Conservation (phyloP, 441 rosid genomes). For the Manihot esculenta region DNA sequence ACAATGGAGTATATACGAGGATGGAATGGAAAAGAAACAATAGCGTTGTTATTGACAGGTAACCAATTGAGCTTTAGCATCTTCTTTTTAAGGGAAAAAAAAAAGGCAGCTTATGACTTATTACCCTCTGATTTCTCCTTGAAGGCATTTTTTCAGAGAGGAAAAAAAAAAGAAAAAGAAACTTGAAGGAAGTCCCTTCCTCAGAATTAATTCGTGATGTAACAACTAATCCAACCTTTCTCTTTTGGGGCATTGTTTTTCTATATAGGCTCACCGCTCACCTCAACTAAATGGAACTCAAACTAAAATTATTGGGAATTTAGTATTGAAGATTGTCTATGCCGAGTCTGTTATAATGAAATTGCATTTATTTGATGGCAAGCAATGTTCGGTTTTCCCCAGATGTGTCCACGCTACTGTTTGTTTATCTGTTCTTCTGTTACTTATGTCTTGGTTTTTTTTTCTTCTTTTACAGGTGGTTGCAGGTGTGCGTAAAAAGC, state of each 20-base stretch:
- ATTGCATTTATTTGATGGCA: background rate
- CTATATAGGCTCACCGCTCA: no score
- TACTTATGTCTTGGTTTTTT: constrained; percentile 16
- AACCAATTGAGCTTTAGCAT: no score
- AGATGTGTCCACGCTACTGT: background rate
- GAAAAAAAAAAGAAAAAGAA: no score
- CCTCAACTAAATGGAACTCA: background rate
- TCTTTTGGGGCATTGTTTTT: no score
- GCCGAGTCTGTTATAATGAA: background rate
- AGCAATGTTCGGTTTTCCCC: background rate
- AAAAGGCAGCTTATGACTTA: no score
- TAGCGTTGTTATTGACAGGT: no score
- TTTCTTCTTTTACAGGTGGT: constrained; percentile 82
- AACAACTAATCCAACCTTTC: background rate
- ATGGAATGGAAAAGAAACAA: no score
- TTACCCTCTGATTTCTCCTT: no score
- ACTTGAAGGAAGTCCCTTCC: background rate
- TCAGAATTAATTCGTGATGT: background rate
- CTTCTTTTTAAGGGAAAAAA: background rate
- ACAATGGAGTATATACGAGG: no score
- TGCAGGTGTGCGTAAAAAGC: constrained; percentile 83
- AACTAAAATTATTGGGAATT: background rate
- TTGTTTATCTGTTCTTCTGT: background rate
- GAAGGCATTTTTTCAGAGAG: no score
- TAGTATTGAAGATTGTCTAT: background rate